Base-by-base conservation (phyloP, 345 rosid genomes). In the Brassica rapa region DNA sequence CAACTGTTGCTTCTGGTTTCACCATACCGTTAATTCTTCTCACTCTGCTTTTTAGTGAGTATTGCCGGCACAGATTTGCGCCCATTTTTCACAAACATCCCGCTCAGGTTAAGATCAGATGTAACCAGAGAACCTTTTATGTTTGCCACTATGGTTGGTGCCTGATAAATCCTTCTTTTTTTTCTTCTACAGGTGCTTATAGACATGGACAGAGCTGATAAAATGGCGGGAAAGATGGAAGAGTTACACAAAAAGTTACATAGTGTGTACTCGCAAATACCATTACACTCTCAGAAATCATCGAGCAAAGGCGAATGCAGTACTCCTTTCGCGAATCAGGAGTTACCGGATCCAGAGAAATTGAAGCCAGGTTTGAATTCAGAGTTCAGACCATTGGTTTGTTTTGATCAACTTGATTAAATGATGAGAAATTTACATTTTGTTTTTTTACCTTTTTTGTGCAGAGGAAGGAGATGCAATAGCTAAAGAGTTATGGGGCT, bases 191-290 rank as follows among this genome's bases (percentile, higher is more conserved):
- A 91, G 98, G 86, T 87, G 80, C 91, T 94, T 9, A 84, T 89
- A 15, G 93, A 94, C 77, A 89, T 92, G 98, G 98, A 94, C 87
- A 84, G 86, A 73, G 84, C 82, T 62, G 95, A 94, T 64, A 89
- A 92, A 80, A 85, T 65, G 30, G 62, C 80, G 43, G 97, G 91
- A 83, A 86, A 72, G 68, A 64, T 80, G 72, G 89, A 85, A 62
- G 92, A 88, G 77, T 84, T 89, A 51, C 82, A 85, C 62, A 51
- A 76, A 67, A 80, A 80, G 60, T 68, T 94, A 66, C 85, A 70
- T 21, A 81, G 86, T 10, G 94, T 89, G 32, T 94, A 92, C 80
- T 84, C 89, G 68, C 97, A 88, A 80, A 76, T 86, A 62, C 88
- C 86, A 6, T 41, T 85, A 41, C 73, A 66, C 37, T 6, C 86